These are phyloP conservation scores for Nadsonia fulvescens DNA, from an alignment of 805 yeast species.

Conservation along the genomic window DNA sequence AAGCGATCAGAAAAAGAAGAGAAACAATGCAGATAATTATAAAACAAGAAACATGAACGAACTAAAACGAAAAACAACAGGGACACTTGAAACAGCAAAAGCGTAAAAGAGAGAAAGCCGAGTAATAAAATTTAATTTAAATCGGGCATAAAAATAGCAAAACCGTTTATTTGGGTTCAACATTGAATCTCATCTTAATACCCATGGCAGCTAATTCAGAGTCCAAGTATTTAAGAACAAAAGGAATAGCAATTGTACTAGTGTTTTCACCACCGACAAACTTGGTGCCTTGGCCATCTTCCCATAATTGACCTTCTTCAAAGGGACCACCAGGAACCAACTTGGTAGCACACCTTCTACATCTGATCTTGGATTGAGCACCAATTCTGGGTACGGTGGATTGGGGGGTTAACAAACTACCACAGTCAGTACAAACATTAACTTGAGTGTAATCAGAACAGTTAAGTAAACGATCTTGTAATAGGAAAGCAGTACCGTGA, in stretches of 20 bases:
- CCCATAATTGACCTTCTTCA: constrained; percentile 70
- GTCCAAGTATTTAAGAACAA: constrained; percentile 85
- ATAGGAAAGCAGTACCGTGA: constrained; percentile 87
- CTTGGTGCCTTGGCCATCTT: constrained; percentile 87
- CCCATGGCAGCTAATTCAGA: constrained; percentile 97
- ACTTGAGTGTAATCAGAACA: constrained; percentile 93
- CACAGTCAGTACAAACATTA: constrained; percentile 79
- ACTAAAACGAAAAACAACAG: too few relatives aligned
- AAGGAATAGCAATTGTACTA: constrained; percentile 93
- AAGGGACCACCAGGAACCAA: constrained; percentile 27
- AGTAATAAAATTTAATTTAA: too few relatives aligned
- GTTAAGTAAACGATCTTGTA: constrained; percentile 88
- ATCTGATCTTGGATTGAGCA: constrained; percentile 53
- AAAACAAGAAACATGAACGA: too few relatives aligned
- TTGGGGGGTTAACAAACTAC: constrained; percentile 79
- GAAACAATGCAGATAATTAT: too few relatives aligned
- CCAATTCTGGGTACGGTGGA: constrained; percentile 85
- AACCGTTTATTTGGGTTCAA: constrained; percentile 35
- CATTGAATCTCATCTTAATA: constrained; percentile 77
- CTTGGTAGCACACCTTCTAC: constrained; percentile 77
- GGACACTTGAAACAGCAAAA: too few relatives aligned
- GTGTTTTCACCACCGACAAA: constrained; percentile 86
- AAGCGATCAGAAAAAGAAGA: too few relatives aligned
- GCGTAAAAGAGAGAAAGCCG: too few relatives aligned
- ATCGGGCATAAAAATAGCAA: too few relatives aligned